These are phyloP conservation scores for Neoscytalidium dimidiatum DNA, from an alignment of 2,329 filamentous ascomycete genomes.

Conservation along the genomic window DNA sequence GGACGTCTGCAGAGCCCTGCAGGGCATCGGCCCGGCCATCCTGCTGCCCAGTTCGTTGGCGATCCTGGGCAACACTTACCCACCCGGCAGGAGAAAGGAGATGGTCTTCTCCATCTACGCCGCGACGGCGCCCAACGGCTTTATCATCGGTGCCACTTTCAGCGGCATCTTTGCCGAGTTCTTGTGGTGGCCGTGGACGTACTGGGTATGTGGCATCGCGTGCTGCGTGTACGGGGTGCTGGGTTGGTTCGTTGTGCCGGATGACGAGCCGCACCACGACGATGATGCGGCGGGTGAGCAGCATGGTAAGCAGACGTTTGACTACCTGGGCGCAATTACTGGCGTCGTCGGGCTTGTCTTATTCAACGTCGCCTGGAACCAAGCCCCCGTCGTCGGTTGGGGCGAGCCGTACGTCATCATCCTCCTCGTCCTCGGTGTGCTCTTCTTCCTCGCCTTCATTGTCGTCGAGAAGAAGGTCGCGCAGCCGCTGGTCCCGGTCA, in stretches of 20 bases:
- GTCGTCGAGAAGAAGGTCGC: slow-evolving; percentile 49
- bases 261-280: background rate
- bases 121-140: slow-evolving; percentile 49
- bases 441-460: slow-evolving; percentile 58
- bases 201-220: slow-evolving; percentile 47
- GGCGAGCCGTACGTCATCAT: slow-evolving; percentile 56
- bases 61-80: slow-evolving; percentile 60
- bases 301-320: slow-evolving; percentile 36
- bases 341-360: slow-evolving; percentile 61
- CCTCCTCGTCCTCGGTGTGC: slow-evolving; percentile 58
- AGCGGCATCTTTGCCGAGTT: slow-evolving; percentile 43
- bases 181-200: slow-evolving; percentile 57
- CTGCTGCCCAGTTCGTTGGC: slow-evolving; percentile 65
- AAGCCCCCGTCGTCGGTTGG: slow-evolving; percentile 64
- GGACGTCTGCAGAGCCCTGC: slow-evolving; percentile 35
- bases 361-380: slow-evolving; percentile 69
- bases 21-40: slow-evolving; percentile 63
- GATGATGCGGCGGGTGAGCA: background rate
- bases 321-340: slow-evolving; percentile 47
- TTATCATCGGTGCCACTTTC: slow-evolving; percentile 44
- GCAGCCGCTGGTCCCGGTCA: slow-evolving; percentile 61
- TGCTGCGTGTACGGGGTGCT: slow-evolving; percentile 40
- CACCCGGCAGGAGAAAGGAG: slow-evolving; percentile 59
- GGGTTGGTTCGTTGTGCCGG: slow-evolving; percentile 44
- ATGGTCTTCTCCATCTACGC: slow-evolving; percentile 60